Conservation (phyloP, 2,329 filamentous ascomycete genomes). For the Juglanconis sp. region DNA sequence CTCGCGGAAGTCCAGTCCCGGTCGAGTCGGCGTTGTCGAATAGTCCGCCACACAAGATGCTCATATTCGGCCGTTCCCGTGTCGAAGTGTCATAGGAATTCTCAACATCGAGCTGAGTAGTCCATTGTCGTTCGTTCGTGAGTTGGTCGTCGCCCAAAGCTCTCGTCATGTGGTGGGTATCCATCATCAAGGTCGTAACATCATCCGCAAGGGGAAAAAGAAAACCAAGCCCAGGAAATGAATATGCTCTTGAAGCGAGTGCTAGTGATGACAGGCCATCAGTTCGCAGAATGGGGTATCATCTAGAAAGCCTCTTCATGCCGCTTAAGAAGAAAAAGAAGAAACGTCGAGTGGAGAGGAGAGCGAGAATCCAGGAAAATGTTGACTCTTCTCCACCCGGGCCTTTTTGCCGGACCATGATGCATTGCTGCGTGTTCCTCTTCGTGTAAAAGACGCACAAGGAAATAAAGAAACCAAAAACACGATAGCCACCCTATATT, state of each 20-base stretch:
- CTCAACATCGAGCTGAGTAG: slow-evolving; percentile 20
- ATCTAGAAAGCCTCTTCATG: slow-evolving; percentile 40
- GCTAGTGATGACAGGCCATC: slow-evolving; percentile 27
- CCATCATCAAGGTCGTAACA: slow-evolving; percentile 44
- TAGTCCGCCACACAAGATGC: slow-evolving; percentile 16
- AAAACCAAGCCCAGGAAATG: slow-evolving; percentile 29
- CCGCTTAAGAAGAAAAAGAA: slow-evolving; percentile 29
- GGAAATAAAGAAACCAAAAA: slow-evolving; percentile 29
- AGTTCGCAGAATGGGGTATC: slow-evolving; percentile 33
- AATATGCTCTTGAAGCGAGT: slow-evolving; percentile 38
- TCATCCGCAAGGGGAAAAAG: slow-evolving; percentile 44
- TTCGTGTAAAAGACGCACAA: slow-evolving; percentile 39
- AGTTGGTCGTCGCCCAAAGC: slow-evolving; percentile 35
- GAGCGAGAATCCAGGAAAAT: slow-evolving; percentile 22
- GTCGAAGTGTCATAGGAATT: slow-evolving; percentile 18
- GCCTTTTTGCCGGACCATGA: slow-evolving; percentile 41
- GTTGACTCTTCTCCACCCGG: slow-evolving; percentile 37
- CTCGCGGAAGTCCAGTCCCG: slow-evolving; percentile 22
- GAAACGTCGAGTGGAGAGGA: slow-evolving; percentile 29
- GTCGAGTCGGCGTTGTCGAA: slow-evolving; percentile 19
- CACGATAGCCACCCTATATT: slow-evolving; percentile 42
- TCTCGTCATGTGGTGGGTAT: slow-evolving; percentile 24
- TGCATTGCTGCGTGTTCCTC: slow-evolving; percentile 65
- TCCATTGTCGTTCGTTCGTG: slow-evolving; percentile 30
- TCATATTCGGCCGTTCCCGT: slow-evolving; percentile 12